Evolutionary conservation across 176 grass and related monocot species (phyloP), one percentile per base, ranked within the genome.

Genomic region (Thalia dealbata): DNA sequence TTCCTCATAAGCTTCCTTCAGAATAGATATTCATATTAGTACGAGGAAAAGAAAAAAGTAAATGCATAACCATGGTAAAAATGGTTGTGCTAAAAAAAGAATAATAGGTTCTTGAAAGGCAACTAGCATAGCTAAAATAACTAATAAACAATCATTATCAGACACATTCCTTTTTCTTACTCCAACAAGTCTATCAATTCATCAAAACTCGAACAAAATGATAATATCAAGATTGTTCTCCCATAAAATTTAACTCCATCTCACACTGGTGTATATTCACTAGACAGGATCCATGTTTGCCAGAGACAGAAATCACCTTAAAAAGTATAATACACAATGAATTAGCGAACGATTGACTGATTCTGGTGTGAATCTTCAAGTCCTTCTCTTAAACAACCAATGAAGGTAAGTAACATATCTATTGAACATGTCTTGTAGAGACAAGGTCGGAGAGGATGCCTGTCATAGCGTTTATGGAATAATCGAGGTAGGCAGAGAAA

Each of bases 1-100:
- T 75, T 99, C 95, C 83, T 99, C 90, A 77, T 99, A 99, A 85
- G 95, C 95, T 93, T 99, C 95, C 95, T 99, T 86, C 71, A 79
- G 41, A 79, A 24, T 35, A 59, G 21, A 46, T 48, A 79, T 48
- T 19, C 14, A 71, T 50, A 15, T 70, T 2, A 79, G 15, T 21
- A 63, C 38, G 14, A 16, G 2, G 9, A 79, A 29, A 14, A 6
- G 29, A 62, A 71, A 48, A 48, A 50, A 3, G 50, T 52, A 14
- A 14, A 11, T 2, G 12, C 28, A 56, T 14, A 16, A 19, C 7
- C 35, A 68, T 43, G 19, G 32, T 38, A 68, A 68, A 68, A 68
- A 44, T 22, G 44, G 43, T 42, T 9, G 65, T 21, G 10, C 44
- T 41, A 22, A 19, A 44, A 68, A 43, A 42, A 22, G 3, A 10